Evolutionary conservation across 208 protist species (phyloP), one percentile per base, ranked within the genome.

Genomic region (Tritrichomonas foetus): DNA sequence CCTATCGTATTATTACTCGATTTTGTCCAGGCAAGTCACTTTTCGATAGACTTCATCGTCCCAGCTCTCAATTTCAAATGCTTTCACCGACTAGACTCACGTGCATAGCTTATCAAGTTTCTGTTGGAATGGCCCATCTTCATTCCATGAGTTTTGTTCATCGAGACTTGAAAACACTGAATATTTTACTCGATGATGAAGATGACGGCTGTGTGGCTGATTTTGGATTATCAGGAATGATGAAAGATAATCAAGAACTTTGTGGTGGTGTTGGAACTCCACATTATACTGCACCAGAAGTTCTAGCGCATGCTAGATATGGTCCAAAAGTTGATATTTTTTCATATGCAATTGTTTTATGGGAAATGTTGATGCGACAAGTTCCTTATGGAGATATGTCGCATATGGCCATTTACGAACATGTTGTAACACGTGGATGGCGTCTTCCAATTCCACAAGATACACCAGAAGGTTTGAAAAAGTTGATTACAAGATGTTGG

Each of bases 271-370:
- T 64, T 50, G 89, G 89, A 53, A 93, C 89, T 14, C 89, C 89
- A 5, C 89, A 93, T 66, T 93, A 93, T 33, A 69, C 57, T 50
- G 89, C 89, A 69, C 89, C 89, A 25, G 89, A 93, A 93, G 89
- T 93, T 13, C 49, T 93, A n/a, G 9, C 9, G 9, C 50, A 93
- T 66, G n/a, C 30, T 0, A 47, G 39, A 72, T 93, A 93, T 93
- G 55, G 55, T 20, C 36, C 33, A 30, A 47, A 69, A 36, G 33
- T 69, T 30, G 89, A 93, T 72, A 39, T 27, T 44, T 93, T 47
- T 30, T 93, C 89, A 0, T 93, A 72, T 53, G 89, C 11, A 20
- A 55, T 93, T 30, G 39, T 93, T 72, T 36, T 93, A 33, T 93
- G 57, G 50, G 57, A 72, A 72, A 93, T 93, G 89, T 39, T 74